These are phyloP conservation scores for Candida labiduridarum DNA, from an alignment of 1,139 yeast species.

Conservation along the genomic window DNA sequence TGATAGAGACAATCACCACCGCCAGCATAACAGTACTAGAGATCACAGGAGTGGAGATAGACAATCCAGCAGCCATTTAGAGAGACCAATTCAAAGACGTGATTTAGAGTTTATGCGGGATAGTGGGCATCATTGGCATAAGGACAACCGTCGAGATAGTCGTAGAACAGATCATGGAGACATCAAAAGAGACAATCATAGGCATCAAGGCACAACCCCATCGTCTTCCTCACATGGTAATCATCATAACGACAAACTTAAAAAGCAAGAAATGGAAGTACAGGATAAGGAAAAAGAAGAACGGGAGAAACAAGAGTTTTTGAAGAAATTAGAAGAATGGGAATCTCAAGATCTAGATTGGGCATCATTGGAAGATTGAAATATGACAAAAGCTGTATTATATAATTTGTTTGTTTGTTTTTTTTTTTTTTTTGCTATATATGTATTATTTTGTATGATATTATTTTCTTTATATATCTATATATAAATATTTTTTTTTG, in stretches of 20 bases:
- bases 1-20: neutral
- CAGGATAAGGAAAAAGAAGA: constrained; percentile 23
- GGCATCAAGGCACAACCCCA: neutral
- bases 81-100: too few relatives aligned
- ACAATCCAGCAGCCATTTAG: neutral
- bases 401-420: too few relatives aligned
- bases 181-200: neutral
- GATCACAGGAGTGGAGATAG: neutral
- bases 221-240: neutral
- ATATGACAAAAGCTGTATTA: too few relatives aligned
- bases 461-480: too few relatives aligned
- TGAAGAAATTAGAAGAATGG: constrained; percentile 33
- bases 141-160: too few relatives aligned
- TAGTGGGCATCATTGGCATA: too few relatives aligned
- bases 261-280: constrained; percentile 15
- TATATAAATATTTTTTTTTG: too few relatives aligned
- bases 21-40: too few relatives aligned
- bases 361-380: constrained; percentile 28
- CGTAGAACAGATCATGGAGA: too few relatives aligned
- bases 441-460: too few relatives aligned
- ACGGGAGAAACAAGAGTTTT: constrained; percentile 29
- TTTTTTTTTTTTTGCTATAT: too few relatives aligned
- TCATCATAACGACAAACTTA: constrained; percentile 12
- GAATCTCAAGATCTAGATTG: constrained; percentile 30
- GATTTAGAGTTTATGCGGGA: too few relatives aligned